Evolutionary conservation across 1,284 basidiomycete species (phyloP).

Genomic region (Wallemia mellicola): DNA sequence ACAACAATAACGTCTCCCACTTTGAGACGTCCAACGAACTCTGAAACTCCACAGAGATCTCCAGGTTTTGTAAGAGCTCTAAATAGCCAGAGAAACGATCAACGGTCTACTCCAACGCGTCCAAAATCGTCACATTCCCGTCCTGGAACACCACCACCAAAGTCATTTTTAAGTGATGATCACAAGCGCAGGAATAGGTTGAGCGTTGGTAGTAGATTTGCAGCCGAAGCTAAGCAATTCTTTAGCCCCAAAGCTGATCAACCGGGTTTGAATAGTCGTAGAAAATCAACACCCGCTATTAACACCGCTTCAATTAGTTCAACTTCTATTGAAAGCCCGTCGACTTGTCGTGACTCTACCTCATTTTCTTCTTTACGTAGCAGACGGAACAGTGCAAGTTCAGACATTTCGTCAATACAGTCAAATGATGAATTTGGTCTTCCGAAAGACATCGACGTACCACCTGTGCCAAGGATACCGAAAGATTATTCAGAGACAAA

Average conservation of each 20-base stretch:
- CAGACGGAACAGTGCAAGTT: neutral
- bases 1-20: neutral
- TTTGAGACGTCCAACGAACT: neutral
- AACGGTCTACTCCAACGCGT: neutral
- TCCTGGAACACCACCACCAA: neutral
- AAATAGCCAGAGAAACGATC: neutral
- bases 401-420: neutral
- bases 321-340: neutral
- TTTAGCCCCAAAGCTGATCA: neutral
- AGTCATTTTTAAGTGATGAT: neutral
- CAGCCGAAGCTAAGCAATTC: neutral
- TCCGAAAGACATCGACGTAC: neutral
- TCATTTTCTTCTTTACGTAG: neutral
- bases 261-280: neutral
- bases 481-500: neutral
- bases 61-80: neutral
- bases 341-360: neutral
- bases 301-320: neutral
- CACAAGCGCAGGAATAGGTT: neutral
- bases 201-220: neutral
- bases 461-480: neutral
- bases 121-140: neutral
- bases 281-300: neutral
- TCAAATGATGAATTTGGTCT: neutral
- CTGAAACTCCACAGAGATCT: neutral